Base-by-base conservation (phyloP, 148 eudicot species). In the Pharnaceum exiguum region DNA sequence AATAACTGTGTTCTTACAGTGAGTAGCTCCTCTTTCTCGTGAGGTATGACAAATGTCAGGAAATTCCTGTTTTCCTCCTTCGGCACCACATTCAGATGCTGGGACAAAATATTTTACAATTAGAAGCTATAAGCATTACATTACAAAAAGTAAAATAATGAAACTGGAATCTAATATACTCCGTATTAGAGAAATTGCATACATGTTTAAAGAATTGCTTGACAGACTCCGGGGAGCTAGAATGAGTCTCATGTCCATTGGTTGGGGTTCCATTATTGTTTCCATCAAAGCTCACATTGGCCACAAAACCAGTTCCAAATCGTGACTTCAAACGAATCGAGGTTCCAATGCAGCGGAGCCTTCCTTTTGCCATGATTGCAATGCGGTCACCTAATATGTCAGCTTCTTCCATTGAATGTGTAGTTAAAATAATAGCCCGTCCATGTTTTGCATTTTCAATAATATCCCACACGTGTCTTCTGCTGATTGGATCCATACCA, bases 361-460 rank as follows among this genome's bases (percentile, higher is more conserved):
- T 85, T 21, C 98, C 98, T 74, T 88, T 93, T 37, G 96, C 95
- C 98, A 93, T 88, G 63, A 93, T 93, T 50, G 96, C 98, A 21
- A 93, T 88, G 26, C 96, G 85, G 40, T 93, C 98, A 54, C 96
- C 70, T 76, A 93, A 68, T 49, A 93, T 84, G 53, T 93, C 98
- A 36, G 98, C 98, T 80, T 93, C 98, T 78, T 88, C 98, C 98
- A 88, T 93, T 4, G 98, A 93, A 72, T 93, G 98, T 52, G 98
- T 93, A 2, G 98, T 93, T 22, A 93, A 70, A 55, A 93, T 74
- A 28, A 93, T 81, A 24, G 96, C 88, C 29, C 98, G 82, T 35
- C 98, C 98, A 71, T 52, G 74, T 62, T 93, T 93, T 47, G 98
- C 95, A 22, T 76, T 58, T 59, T 88, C 98, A 46, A 93, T 88